Conservation (phyloP, 768 basidiomycete species). For the Galerina marginata region DNA sequence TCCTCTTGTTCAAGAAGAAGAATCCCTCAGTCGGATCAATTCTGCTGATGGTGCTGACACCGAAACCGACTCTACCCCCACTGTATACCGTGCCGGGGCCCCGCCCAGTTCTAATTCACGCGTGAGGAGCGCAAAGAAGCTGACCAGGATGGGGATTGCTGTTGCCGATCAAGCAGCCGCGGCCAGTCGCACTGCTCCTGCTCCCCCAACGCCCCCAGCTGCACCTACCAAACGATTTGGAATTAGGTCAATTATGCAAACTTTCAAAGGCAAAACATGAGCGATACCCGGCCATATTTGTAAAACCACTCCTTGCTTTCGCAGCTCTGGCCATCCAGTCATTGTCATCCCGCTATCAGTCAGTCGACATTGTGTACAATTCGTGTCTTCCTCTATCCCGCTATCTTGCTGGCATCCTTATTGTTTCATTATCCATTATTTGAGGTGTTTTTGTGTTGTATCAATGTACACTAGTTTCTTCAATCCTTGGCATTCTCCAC, state of each 20-base stretch:
- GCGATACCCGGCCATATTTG: conserved; percentile 19
- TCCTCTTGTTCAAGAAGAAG: conserved; percentile 18
- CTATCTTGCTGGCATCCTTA: conserved; percentile 48
- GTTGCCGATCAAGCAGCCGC: conserved; percentile 47
- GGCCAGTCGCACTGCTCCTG: conserved; percentile 26
- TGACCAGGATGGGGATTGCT: conserved; percentile 78
- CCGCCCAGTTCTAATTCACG: conserved; percentile 43
- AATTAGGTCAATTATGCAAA: conserved; percentile 48
- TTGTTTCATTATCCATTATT: conserved; percentile 36
- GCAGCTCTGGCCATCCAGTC: not conserved
- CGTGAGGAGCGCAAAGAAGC: conserved; percentile 66
- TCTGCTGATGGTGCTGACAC: conserved; percentile 51
- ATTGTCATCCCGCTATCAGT: not conserved
- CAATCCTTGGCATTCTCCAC: conserved; percentile 2
- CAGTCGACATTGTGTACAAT: conserved; percentile 14
- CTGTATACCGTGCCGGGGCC: conserved; percentile 59
- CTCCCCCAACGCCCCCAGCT: conserved; percentile 22
- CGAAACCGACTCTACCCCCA: conserved; percentile 44
- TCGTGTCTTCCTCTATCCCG: conserved; percentile 18
- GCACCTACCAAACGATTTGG: conserved; percentile 40
- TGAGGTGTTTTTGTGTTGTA: conserved; percentile 27
- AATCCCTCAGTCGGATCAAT: conserved; percentile 44
- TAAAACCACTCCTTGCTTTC: not conserved
- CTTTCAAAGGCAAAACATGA: conserved; percentile 50
- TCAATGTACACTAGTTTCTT: conserved; percentile 29